Conservation (phyloP, 2,329 filamentous ascomycete genomes). For the Aureobasidium namibiae region DNA sequence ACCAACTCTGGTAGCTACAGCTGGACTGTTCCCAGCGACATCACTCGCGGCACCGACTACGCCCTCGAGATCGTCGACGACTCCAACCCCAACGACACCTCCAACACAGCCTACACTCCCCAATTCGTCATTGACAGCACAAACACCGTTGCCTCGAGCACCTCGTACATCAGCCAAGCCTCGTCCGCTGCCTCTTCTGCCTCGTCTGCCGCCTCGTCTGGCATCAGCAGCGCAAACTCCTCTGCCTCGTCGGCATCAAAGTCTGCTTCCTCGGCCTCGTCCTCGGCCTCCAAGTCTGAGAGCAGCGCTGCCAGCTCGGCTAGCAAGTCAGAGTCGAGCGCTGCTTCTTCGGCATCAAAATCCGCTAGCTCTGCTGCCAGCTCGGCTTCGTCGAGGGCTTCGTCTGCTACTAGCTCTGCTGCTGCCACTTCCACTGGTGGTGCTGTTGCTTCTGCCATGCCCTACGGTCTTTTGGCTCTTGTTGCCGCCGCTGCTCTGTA, state of each 20-base stretch:
- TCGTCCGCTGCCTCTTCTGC: too few relatives aligned
- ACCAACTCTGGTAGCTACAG: constrained; percentile 42
- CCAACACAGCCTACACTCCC: constrained; percentile 44
- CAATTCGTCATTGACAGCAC: constrained; percentile 42
- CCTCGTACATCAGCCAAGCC: constrained; percentile 23
- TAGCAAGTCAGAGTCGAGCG: constrained; percentile 34
- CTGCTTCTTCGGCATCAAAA: constrained; percentile 31
- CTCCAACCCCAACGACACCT: constrained; percentile 30
- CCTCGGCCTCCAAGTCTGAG: neutral
- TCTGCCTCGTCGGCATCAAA: neutral
- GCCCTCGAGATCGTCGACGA: constrained; percentile 47
- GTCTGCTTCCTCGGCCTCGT: constrained; percentile 38
- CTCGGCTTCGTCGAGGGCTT: neutral
- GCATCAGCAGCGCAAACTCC: neutral
- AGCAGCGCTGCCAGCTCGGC: constrained; percentile 41
- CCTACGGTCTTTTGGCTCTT: constrained; percentile 16
- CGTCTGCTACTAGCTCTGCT: neutral
- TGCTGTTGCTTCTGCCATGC: constrained; percentile 13
- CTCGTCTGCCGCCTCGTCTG: constrained; percentile 18
- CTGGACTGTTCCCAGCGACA: constrained; percentile 36
- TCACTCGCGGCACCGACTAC: constrained; percentile 40
- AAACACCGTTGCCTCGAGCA: constrained; percentile 29
- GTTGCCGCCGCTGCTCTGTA: constrained; percentile 16
- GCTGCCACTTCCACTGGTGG: constrained; percentile 12
- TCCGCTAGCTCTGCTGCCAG: constrained; percentile 1